Base-by-base conservation (phyloP, 2,329 filamentous ascomycete species). In the Diplodia corticola region DNA sequence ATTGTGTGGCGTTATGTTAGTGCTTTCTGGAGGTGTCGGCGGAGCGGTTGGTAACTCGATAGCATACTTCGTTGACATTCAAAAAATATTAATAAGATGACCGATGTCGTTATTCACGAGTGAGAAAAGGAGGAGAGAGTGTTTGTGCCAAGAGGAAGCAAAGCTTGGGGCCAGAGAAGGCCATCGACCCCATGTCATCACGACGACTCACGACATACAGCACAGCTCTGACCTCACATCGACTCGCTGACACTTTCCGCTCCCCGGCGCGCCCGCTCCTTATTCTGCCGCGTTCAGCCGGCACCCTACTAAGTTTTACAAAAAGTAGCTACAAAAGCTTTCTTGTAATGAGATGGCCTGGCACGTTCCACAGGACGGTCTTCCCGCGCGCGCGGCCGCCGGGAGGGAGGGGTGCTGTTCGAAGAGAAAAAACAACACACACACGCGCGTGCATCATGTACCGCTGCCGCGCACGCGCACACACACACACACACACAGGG, bases 161-260 rank as follows among this genome's bases (percentile, higher is more conserved):
- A 9, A 57, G 54, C 30, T 55, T 22, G 13, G 54, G 5, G 40
- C 26, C 5, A 46, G n/a, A 61, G n/a, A 44, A 44, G n/a, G 20
- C 35, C 37, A 44, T 0, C 37, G 4, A 44, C 5, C 48, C 57
- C 57, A 46, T 61, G 57, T 44, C 57, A 61, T 49, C 44, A 49
- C 22, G 20, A 30, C 37, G 28, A 44, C 33, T 61, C 40, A 26
- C 57, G 48, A 15, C 57, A 61, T 61, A 13, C 26, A 37, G 22
- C 40, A 24, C 57, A 37, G 37, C 40, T 61, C 57, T 61, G 57
- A 61, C 44, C 57, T 61, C 57, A 61, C 57, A 22, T 49, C 35
- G 17, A 49, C 57, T 28, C 44, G 44, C 24, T 44, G 44, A 22
- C n/a, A 20, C n/a, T 12, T 26, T 4, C 17, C 46, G 20, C 26